These are phyloP conservation scores for Amanita jacksonii DNA, from an alignment of 768 basidiomycete species.

Conservation along the genomic window DNA sequence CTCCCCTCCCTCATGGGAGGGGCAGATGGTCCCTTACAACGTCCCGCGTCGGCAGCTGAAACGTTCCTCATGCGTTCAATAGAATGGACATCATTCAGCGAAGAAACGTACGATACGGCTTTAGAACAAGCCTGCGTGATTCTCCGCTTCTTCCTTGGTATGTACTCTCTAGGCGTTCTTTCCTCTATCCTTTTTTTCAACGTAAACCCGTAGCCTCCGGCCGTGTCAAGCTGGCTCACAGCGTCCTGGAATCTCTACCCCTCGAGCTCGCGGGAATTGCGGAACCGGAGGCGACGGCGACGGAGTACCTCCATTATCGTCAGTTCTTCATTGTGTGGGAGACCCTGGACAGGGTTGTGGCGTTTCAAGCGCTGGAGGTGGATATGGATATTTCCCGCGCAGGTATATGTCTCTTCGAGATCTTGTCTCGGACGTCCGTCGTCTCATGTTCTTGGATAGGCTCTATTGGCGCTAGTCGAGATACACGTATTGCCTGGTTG, in stretches of 20 bases:
- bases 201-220: constrained; percentile 46
- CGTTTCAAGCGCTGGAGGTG: constrained; percentile 48
- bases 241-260: constrained; percentile 51
- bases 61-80: constrained; percentile 71
- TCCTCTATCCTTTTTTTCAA: neutral
- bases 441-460: neutral
- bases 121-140: constrained; percentile 84
- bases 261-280: constrained; percentile 48
- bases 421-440: too few species aligned
- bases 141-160: constrained; percentile 84
- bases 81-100: constrained; percentile 85
- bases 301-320: constrained; percentile 70
- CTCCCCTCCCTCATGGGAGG: constrained; percentile 46
- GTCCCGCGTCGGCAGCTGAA: constrained; percentile 48
- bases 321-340: constrained; percentile 77
- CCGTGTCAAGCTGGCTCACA: constrained; percentile 57
- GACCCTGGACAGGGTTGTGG: constrained; percentile 48
- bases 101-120: constrained; percentile 66
- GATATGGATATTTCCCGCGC: constrained; percentile 15
- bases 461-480: constrained; percentile 34
- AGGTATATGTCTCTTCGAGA: neutral
- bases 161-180: too few species aligned
- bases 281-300: constrained; percentile 63
- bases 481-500: constrained; percentile 51
- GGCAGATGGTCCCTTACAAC: constrained; percentile 29